Evolutionary conservation across 306 rosid species (phyloP).

Genomic region (cucumber (Cucumis sativus)): Cucumber_9930_V3 NC_026660.2:28348501-28349000

Average conservation of each 20-base stretch:
- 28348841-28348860: not conserved
- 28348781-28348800: not conserved
- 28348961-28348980: not conserved
- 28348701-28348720: constrained; percentile 77
- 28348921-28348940: too few species aligned
- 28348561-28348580: constrained; percentile 87
- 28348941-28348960: not conserved
- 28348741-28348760: constrained; percentile 49
- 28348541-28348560: constrained; percentile 52
- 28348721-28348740: constrained; percentile 76
- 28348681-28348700: constrained; percentile 66
- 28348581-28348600: not conserved
- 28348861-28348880: too few species aligned
- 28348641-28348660: not conserved
- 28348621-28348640: not conserved
- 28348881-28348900: too few species aligned
- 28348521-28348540: constrained; percentile 65
- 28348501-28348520: constrained; percentile 47
- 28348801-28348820: not conserved
- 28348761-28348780: constrained; percentile 36
- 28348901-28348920: too few species aligned
- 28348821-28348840: not conserved
- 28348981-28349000: not conserved
- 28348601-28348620: not conserved
- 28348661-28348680: constrained; percentile 39